These are phyloP conservation scores for Sistotremastrum suecicum DNA, from an alignment of 768 basidiomycete species.

Conservation along the genomic window DNA sequence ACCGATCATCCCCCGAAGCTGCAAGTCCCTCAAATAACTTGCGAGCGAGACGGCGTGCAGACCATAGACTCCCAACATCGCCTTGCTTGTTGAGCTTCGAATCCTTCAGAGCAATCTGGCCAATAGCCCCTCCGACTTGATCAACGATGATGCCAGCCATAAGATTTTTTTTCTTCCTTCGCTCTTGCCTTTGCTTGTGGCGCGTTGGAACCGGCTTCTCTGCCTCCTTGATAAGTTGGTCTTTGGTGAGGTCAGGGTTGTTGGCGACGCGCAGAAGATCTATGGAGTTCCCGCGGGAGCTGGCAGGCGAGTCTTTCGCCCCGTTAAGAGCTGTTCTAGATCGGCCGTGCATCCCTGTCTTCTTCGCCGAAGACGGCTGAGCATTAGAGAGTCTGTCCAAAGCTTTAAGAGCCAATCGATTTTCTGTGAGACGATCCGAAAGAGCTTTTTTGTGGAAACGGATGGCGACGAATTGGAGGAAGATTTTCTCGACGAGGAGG, in stretches of 20 bases:
- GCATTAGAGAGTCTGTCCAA: constrained; percentile 62
- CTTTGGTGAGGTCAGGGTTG: too few relatives aligned
- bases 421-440: constrained; percentile 58
- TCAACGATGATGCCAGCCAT: constrained; percentile 60
- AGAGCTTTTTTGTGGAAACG: constrained; percentile 68
- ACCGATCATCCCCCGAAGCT: constrained; percentile 32
- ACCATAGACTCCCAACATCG: constrained; percentile 41
- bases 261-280: too few relatives aligned
- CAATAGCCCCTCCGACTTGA: constrained; percentile 52
- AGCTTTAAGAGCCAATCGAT: constrained; percentile 52
- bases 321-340: too few relatives aligned
- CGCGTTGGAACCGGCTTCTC: constrained; percentile 33
- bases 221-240: constrained; percentile 15
- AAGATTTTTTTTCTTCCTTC: constrained; percentile 21
- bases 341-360: constrained; percentile 7
- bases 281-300: too few relatives aligned
- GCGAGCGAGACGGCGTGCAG: constrained; percentile 51
- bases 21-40: constrained; percentile 58
- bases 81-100: constrained; percentile 43
- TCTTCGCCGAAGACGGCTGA: constrained; percentile 28
- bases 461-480: constrained; percentile 65
- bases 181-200: constrained; percentile 24
- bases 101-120: constrained; percentile 56
- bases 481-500: constrained; percentile 40
- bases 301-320: too few relatives aligned